A percentile compares a stretch with the other conserved stretches of the same genome.
Evolutionary conservation across 1,139 yeast genomes (phyloP).

Genomic region (Yamadazyma spencermartinsiae): DNA sequence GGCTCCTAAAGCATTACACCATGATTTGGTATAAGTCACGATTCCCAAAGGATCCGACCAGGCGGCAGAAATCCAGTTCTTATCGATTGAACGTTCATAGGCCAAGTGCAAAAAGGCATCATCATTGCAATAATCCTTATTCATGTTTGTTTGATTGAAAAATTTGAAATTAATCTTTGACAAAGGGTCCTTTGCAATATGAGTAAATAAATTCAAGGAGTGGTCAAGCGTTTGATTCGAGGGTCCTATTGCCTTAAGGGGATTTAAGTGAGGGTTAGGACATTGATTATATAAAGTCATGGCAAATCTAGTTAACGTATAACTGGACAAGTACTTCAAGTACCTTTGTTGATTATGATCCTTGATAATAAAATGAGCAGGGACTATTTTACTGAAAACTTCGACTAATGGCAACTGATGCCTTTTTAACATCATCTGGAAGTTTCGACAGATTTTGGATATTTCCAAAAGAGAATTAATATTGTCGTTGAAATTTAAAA

Average conservation of each 20-base stretch:
- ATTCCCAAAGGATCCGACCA: conserved; percentile 88
- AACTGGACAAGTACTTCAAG: conserved; percentile 50
- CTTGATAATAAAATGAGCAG: conserved; percentile 50
- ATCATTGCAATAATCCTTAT: conserved; percentile 40
- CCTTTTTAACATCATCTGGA: conserved; percentile 40
- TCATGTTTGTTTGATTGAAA: conserved; percentile 23
- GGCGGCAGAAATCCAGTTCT: conserved; percentile 81
- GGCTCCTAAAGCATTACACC: conserved; percentile 44
- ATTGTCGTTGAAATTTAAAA: conserved; percentile 45
- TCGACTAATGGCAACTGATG: conserved; percentile 46
- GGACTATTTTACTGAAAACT: conserved; percentile 57
- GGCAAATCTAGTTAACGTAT: conserved; percentile 50
- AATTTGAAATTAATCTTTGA: conserved; percentile 53
- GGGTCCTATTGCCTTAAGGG: conserved; percentile 6
- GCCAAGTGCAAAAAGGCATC: conserved; percentile 84
- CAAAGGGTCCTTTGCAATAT: conserved; percentile 48
- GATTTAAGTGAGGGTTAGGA: conserved; percentile 26
- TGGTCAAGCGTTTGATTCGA: conserved; percentile 9
- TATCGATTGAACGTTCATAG: conserved; percentile 78
- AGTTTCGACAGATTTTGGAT: conserved; percentile 48
- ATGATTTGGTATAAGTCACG: conserved; percentile 62
- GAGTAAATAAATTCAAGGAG: conserved; percentile 32
- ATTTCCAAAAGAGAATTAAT: conserved; percentile 49
- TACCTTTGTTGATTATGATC: conserved; percentile 30
- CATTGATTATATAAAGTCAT: conserved; percentile 65